Evolutionary conservation across 352 stramenopile species (phyloP).

Genomic region (Globisporangium sylvaticum): DNA sequence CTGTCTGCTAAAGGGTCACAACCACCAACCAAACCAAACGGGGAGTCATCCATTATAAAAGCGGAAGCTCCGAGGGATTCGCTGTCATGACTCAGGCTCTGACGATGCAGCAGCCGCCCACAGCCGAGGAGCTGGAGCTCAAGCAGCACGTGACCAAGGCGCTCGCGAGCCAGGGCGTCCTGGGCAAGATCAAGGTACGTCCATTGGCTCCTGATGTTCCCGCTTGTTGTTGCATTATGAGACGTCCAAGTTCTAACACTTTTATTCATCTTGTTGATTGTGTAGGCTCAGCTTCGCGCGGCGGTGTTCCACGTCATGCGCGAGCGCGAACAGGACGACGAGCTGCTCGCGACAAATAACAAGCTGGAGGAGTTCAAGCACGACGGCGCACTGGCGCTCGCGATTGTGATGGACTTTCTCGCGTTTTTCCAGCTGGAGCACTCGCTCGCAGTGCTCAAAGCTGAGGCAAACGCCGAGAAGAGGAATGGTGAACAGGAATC

Average conservation of each 20-base stretch:
- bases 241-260: background rate
- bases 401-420: constrained; percentile 56
- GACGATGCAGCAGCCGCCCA: constrained; percentile 23
- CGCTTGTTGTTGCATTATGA: background rate
- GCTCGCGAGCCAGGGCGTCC: constrained; percentile 56
- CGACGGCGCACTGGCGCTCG: constrained; percentile 33
- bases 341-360: constrained; percentile 1
- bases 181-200: constrained; percentile 66
- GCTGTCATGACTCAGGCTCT: background rate
- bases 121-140: constrained; percentile 51
- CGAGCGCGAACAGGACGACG: constrained; percentile 23
- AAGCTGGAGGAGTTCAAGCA: constrained; percentile 23
- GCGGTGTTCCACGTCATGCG: constrained; percentile 82
- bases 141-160: constrained; percentile 59
- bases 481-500: no score
- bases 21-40: background rate
- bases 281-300: constrained; percentile 60
- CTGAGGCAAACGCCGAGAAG: constrained; percentile 31
- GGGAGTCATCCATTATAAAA: background rate
- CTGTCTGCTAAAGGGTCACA: background rate
- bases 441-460: constrained; percentile 42
- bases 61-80: background rate
- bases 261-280: background rate
- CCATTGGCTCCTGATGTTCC: background rate
- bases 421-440: constrained; percentile 58